Base-by-base conservation (phyloP, 345 rosid species). In the Hibiscus tridactylites region DNA sequence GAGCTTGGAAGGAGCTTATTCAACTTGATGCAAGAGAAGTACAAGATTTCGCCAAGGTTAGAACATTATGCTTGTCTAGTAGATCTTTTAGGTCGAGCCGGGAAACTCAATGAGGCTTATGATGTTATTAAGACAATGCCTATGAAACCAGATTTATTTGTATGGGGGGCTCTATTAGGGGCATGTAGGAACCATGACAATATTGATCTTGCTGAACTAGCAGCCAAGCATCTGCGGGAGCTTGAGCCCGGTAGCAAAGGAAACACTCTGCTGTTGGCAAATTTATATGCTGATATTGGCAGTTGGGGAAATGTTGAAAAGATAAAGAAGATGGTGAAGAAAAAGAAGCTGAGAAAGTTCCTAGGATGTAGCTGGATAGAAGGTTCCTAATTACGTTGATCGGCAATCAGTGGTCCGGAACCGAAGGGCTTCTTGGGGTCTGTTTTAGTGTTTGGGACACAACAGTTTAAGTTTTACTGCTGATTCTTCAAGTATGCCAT, bases 81-180 rank as follows among this genome's bases (percentile, higher is more conserved):
- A 78, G 96, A 91, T 85, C 90, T 94, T 75, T 78, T 94, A 7
- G 24, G 24, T 21, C 24, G 24, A 21, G 24, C 24, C 24, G 24
- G 24, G 68, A 87, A 82, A 74, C 75, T 88, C 57, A 3, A 13
- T 15, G 95, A 91, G 74, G 95, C 97, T n/a, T 85, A 83, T 63
- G 72, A 77, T 73, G 47, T 83, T 62, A 89, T 90, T 46, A 78
- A 79, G 79, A 60, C 72, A 12, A 90, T 91, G 91, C 87, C 88
- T 28, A 37, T 81, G 74, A 73, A 86, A 76, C 93, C 98, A 1
- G 97, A 94, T 80, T 11, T 87, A 67, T 94, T 88, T 72, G 95
- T 85, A 2, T 91, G 97, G 98, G 97, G 97, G 75, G 96, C 97
- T 57, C 76, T 94, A 54, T 75, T 91, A 52, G 96, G 97, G 61